Evolutionary conservation across 2,329 filamentous ascomycete species (phyloP).

Genomic region (Neofusicoccum ribis): DNA sequence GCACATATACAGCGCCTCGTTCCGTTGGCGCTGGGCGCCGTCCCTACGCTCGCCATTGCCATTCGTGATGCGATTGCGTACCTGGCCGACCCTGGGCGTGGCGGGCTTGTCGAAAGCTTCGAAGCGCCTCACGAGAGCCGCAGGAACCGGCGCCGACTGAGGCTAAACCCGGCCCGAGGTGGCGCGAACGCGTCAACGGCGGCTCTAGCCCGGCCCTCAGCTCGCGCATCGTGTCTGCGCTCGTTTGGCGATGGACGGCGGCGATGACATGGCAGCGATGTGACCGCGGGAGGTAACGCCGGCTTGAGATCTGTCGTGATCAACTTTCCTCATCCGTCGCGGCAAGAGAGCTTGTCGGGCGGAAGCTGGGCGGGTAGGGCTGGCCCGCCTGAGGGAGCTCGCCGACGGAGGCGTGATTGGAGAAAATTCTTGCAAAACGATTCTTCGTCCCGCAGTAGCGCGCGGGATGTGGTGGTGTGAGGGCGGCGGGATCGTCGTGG

Average conservation of each 20-base stretch:
- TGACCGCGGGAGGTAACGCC: neutral
- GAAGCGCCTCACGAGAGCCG: neutral
- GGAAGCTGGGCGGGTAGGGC: constrained; percentile 5
- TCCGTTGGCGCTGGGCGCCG: constrained; percentile 1
- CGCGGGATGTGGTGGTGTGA: constrained; percentile 10
- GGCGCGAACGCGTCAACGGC: constrained; percentile 3
- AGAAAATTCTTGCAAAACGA: neutral
- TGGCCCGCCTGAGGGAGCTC: neutral
- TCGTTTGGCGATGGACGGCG: neutral
- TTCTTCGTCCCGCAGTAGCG: neutral
- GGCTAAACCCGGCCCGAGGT: constrained; percentile 16
- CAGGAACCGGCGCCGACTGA: neutral
- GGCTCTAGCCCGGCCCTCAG: neutral
- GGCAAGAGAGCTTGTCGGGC: neutral
- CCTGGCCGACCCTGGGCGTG: neutral
- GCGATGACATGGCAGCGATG: neutral
- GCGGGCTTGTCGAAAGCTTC: constrained; percentile 15
- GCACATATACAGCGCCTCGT: neutral
- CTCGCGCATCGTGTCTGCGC: neutral
- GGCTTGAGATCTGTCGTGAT: neutral
- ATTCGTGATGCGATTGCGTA: constrained; percentile 12
- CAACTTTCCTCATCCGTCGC: neutral
- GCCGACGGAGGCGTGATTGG: constrained; percentile 10
- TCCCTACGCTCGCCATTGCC: neutral
- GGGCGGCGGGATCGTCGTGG: neutral